A percentile compares a stretch with the other conserved stretches of the same genome.
Conservation (phyloP, 805 yeast species). For the Ogataea chonburiensis region DNA sequence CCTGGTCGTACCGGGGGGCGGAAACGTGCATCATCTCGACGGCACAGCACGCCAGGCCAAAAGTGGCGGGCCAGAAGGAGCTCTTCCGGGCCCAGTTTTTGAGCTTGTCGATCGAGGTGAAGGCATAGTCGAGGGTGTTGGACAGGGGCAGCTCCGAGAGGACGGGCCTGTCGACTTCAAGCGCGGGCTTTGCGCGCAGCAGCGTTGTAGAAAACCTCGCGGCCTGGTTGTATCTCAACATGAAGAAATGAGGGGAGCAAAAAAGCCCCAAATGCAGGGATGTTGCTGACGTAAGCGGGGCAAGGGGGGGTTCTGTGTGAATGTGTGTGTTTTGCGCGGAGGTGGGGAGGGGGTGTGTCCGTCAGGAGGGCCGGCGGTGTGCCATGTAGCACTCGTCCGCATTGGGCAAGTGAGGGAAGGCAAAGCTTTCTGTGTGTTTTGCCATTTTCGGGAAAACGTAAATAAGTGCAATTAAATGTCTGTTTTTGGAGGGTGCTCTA, state of each 20-base stretch:
- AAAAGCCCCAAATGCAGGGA: not conserved
- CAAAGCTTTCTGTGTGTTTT: no score
- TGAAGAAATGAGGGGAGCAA: conserved; percentile 11
- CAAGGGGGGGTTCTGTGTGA: no score
- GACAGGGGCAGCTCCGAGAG: conserved; percentile 60
- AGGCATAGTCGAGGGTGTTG: conserved; percentile 72
- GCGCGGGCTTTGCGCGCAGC: conserved; percentile 10
- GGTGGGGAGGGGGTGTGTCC: no score
- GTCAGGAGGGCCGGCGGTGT: no score
- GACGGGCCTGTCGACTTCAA: conserved; percentile 70
- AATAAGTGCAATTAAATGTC: conserved; percentile 5
- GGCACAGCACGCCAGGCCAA: conserved; percentile 91
- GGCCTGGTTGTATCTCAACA: conserved; percentile 2
- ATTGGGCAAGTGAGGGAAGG: no score
- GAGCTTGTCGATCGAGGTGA: conserved; percentile 76
- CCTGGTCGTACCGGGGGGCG: conserved; percentile 89
- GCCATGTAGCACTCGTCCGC: no score
- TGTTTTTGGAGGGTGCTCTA: conserved; percentile 3
- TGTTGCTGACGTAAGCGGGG: conserved; percentile 1
- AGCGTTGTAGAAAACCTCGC: conserved; percentile 10
- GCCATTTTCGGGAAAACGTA: not conserved
- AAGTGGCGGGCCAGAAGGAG: conserved; percentile 91
- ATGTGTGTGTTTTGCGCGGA: no score
- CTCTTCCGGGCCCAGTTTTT: conserved; percentile 92
- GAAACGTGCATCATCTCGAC: conserved; percentile 95